Evolutionary conservation across 768 basidiomycete genomes (phyloP), one percentile per base, ranked within the genome.

Genomic region (Kwoniella sp.): DNA sequence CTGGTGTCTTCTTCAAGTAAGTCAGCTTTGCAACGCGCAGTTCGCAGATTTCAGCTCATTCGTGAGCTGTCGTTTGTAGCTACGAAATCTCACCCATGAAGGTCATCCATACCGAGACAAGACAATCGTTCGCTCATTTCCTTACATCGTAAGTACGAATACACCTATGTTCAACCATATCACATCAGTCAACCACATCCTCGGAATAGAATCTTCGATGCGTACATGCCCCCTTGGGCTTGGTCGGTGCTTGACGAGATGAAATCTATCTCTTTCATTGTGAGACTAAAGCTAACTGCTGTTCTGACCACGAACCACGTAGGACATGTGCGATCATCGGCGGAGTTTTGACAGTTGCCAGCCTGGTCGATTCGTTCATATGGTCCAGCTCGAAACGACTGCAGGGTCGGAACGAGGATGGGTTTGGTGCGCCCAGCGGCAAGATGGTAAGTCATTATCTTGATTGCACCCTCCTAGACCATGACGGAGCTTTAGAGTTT

Each of bases 311-410:
- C 57, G 5, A 37, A 37, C 7, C 2, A 13, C 21, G 9, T 27
- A 96, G 93, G 67, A 94, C 93, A 25, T 96, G 93, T 77, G 96
- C 96, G 1, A 97, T 99, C 73, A 88, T 99, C 27, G 96, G 96
- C 69, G 96, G 96, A 70, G 94, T 98, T 2, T 82, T 99, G 64
- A 99, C 96, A 4, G 88, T 99, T 21, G 94, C 93, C 19, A 89
- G 90, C 0, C 82, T 99, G 15, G 69, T 97, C 55, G 96, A 98
- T 79, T 86, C 90, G 64, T 82, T 90, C 55, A 84, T 96, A 61
- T 97, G 95, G 77, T 89, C 88, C 17, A 89, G 92, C 30, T 85
- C 86, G 55, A 86, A 87, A 65, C 85, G 84, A 50, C 77, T 97
- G 66, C 91, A 69, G 24, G 78, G 74, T 5, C 53, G 54, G 33